Evolutionary conservation across 2,329 filamentous ascomycete species (phyloP), one percentile per base, ranked within the genome.

Genomic region (Reticulascus tulasneorum): DNA sequence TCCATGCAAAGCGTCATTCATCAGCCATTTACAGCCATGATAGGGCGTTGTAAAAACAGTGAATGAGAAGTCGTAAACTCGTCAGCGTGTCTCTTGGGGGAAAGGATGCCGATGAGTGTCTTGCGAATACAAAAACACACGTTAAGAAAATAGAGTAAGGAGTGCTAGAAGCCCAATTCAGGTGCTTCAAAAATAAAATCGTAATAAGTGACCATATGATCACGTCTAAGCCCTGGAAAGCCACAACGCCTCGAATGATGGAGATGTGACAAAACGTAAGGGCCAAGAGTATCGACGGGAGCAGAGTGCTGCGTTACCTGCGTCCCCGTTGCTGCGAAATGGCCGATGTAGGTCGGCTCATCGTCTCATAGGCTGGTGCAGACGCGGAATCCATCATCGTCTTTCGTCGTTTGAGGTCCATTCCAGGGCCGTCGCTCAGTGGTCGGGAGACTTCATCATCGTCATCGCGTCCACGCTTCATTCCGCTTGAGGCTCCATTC

Each of bases 351-450:
- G 70, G 59, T 44, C 71, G 68, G 45, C 58, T 69, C 54, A 75
- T 62, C 13, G 66, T 49, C 31, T 77, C 71, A 49, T 75, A 77
- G 13, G 56, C 59, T 16, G 73, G 62, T 16, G 65, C 58, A 17
- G 73, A 63, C 3, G 68, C 64, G 9, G 71, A 66, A 49, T 86
- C 81, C 45, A 79, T 75, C 47, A 85, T 71, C 1, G 85, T 90
- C 69, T 90, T 91, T 46, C 86, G 81, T 48, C 88, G 80, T 67
- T 94, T 94, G 40, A 84, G 61, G 16, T 84, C 76, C 44, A 80
- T 64, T 28, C 82, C 77, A 16, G 52, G 38, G 12, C 50, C 55
- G 28, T 75, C 75, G 52, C 73, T 81, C 24, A 77, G 72, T 16
- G 82, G 75, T 10, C 84, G 80, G 33, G 73, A 68, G 38, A 69